Percentiles rank a stretch among this genome's conserved stretches.
These are phyloP conservation scores for Apophysomyces trapeziformis DNA, from an alignment of 371 early-diverging fungal species.

Conservation along the genomic window DNA sequence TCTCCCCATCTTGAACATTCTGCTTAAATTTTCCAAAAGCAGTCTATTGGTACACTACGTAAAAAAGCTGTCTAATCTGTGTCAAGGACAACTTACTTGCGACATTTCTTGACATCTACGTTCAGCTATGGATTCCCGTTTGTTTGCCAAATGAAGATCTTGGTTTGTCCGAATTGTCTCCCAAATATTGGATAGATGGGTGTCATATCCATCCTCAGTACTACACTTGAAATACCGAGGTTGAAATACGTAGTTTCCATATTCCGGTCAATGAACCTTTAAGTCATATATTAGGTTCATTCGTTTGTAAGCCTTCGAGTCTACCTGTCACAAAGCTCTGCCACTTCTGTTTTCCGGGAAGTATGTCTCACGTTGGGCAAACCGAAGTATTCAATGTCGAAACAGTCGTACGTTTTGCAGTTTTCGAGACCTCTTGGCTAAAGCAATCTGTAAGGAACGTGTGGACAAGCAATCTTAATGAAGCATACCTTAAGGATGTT, in stretches of 20 bases:
- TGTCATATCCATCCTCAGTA: conserved; percentile 95
- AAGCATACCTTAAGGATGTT: conserved; percentile 74
- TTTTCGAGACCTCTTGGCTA: conserved; percentile 83
- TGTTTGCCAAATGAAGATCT: conserved; percentile 97
- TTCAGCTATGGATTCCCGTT: conserved; percentile 96
- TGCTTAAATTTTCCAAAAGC: conserved; percentile 75
- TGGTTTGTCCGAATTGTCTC: conserved; percentile 90
- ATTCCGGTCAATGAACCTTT: conserved; percentile 72
- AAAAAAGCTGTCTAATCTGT: neutral
- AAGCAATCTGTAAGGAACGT: neutral
- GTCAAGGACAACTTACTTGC: conserved; percentile 37
- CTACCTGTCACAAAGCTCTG: conserved; percentile 71
- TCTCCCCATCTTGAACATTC: conserved; percentile 64
- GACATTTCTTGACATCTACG: conserved; percentile 98
- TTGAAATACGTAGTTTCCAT: conserved; percentile 84
- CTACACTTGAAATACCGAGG: conserved; percentile 89
- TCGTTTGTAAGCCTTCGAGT: neutral
- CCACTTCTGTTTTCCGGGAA: conserved; percentile 78
- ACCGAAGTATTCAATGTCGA: conserved; percentile 89
- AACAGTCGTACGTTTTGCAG: conserved; percentile 84
- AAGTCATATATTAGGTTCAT: neutral
- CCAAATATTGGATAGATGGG: conserved; percentile 95
- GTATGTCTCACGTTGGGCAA: conserved; percentile 90
- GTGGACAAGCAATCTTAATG: neutral
- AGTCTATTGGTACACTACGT: conserved; percentile 33